Evolutionary conservation across 768 basidiomycete genomes (phyloP), one percentile per base, ranked within the genome.

Genomic region (Phylloporus sp.): DNA sequence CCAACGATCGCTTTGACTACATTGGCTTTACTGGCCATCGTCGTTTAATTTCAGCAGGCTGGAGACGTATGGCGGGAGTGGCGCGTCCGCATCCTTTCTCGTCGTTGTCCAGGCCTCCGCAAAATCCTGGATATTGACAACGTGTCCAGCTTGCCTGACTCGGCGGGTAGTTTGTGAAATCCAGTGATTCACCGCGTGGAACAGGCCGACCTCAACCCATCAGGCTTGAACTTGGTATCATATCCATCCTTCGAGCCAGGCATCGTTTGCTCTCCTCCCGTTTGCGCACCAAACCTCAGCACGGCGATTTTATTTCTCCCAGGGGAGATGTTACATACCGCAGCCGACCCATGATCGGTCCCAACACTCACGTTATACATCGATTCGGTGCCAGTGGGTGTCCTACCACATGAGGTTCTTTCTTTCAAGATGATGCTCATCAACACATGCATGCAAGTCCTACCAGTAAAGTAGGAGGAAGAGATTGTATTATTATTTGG

Each of bases 61-160:
- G 17, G 82, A 85, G 24, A 82, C 85, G 63, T 78, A 84, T 76
- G 74, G 46, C 66, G 66, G 57, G n/a, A n/a, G 88, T 79, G 23
- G 82, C 84, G 21, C 69, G 63, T 5, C 84, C 83, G 46, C 77
- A 79, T 52, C 82, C 78, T 38, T 62, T 66, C 61, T 89, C 86
- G 65, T 87, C 86, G 59, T 36, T 1, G 26, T 46, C 51, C 44
- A 36, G 7, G n/a, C n/a, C n/a, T 54, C 42, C n/a, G 47, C 39
- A 0, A 49, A 49, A 21, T 43, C 46, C 51, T 50, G 9, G 21
- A 27, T 8, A 39, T 54, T 47, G 46, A 44, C 43, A 33, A 55
- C 35, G 31, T 48, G 58, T 32, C 42, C 42, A 44, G 17, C 52
- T 52, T 20, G 42, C 47, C 49, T 43, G 37, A 5, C 13, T 36